Conservation (phyloP, 1,284 basidiomycete species). For the Ceratobasidium sp. region DNA sequence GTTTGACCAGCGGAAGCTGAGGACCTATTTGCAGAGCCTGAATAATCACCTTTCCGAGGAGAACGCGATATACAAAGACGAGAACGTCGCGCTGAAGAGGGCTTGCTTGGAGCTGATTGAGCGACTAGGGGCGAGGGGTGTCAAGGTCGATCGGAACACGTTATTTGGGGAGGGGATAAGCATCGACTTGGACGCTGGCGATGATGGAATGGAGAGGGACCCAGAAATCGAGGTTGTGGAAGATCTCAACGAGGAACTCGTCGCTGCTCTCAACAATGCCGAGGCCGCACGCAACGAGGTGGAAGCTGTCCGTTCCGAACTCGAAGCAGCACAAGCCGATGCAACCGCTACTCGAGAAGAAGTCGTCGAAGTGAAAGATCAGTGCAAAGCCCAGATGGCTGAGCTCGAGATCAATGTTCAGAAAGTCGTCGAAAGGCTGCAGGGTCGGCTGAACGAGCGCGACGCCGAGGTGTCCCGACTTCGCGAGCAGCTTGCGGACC, state of each 20-base stretch:
- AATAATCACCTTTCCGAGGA: slow-evolving; percentile 84
- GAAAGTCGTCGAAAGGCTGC: slow-evolving; percentile 41
- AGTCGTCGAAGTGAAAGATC: slow-evolving; percentile 39
- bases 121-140: slow-evolving; percentile 26
- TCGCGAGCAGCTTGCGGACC: slow-evolving; percentile 30
- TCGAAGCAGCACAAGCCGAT: slow-evolving; percentile 38
- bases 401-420: slow-evolving; percentile 37
- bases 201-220: slow-evolving; percentile 56
- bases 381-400: slow-evolving; percentile 40
- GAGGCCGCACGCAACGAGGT: slow-evolving; percentile 30
- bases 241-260: slow-evolving; percentile 31
- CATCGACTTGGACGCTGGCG: slow-evolving; percentile 62
- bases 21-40: slow-evolving; percentile 82
- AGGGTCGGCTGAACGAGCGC: slow-evolving; percentile 45
- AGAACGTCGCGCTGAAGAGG: slow-evolving; percentile 55
- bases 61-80: slow-evolving; percentile 64
- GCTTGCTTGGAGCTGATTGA: slow-evolving; percentile 39
- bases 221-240: slow-evolving; percentile 41
- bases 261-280: slow-evolving; percentile 19
- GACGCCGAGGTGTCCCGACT: slow-evolving; percentile 40
- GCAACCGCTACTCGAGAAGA: slow-evolving; percentile 35
- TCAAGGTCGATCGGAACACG: slow-evolving; percentile 32
- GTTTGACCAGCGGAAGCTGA: slow-evolving; percentile 85
- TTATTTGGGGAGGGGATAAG: slow-evolving; percentile 6
- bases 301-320: slow-evolving; percentile 10